Evolutionary conservation across 179 eudicot species (phyloP).

Genomic region (Carnegiea gigantea): DNA sequence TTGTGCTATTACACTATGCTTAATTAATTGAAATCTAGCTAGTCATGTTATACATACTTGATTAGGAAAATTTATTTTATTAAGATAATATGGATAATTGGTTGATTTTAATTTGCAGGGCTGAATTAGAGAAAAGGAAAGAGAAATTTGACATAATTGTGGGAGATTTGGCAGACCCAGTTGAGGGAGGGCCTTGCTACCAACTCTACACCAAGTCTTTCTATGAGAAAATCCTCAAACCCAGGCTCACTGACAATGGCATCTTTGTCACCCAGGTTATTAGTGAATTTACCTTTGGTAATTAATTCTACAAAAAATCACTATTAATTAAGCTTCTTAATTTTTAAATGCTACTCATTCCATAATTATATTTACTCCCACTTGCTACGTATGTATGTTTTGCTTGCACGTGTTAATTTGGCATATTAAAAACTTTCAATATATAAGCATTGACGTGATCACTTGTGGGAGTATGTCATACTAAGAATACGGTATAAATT

Average conservation of each 20-base stretch:
- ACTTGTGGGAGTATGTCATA: too few species aligned
- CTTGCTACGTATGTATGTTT: too few species aligned
- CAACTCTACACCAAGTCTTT: slow-evolving; percentile 77
- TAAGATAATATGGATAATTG: not conserved
- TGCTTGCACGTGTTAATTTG: too few species aligned
- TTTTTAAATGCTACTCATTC: too few species aligned
- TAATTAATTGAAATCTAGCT: too few species aligned
- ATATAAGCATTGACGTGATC: too few species aligned
- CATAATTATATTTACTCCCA: too few species aligned
- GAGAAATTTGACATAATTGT: slow-evolving; percentile 74
- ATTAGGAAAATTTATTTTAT: not conserved
- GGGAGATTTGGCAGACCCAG: slow-evolving; percentile 86
- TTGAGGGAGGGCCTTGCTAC: slow-evolving; percentile 88
- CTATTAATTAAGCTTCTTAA: too few species aligned
- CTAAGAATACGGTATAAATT: too few species aligned
- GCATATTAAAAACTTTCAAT: too few species aligned
- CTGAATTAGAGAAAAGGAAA: slow-evolving; percentile 53
- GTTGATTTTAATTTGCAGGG: slow-evolving; percentile 35
- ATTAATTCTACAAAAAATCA: not conserved
- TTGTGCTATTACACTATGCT: too few species aligned
- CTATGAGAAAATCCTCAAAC: slow-evolving; percentile 60
- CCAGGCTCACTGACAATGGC: slow-evolving; percentile 58
- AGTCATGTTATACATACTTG: not conserved
- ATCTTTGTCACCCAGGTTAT: slow-evolving; percentile 75
- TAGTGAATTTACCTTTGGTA: not conserved